phyloP scores from a whole-genome alignment of 2,329 filamentous ascomycete species.

The Epichloe gansuensis region DNA sequence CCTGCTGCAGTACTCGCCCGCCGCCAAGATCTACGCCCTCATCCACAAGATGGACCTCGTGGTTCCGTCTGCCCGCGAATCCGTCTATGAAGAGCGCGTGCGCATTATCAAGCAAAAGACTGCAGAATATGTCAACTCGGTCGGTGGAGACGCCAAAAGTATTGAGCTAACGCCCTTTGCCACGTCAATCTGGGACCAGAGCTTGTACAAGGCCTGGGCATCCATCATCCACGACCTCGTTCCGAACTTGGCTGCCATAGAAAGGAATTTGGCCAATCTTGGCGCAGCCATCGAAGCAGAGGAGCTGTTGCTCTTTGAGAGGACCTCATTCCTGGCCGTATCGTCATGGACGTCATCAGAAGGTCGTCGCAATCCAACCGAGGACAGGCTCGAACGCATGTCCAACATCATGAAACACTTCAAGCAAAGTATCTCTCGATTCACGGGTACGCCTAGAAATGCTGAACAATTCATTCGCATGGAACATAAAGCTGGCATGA shows the following conservation, averaged over 20 bases:
- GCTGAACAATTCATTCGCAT: conserved; percentile 71
- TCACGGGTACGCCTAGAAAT: conserved; percentile 68
- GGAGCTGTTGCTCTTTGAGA: conserved; percentile 88
- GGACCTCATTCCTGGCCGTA: conserved; percentile 93
- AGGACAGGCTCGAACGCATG: conserved; percentile 84
- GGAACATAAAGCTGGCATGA: conserved; percentile 61
- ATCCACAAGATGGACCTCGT: conserved; percentile 99
- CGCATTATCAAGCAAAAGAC: conserved; percentile 65
- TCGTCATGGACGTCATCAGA: conserved; percentile 72
- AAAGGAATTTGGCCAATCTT: conserved; percentile 69
- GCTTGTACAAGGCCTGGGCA: conserved; percentile 94
- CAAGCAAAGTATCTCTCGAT: conserved; percentile 70
- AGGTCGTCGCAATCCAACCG: conserved; percentile 71
- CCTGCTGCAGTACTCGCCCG: conserved; percentile 68
- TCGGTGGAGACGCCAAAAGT: conserved; percentile 18
- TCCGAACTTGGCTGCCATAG: conserved; percentile 82
- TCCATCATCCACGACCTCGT: conserved; percentile 96
- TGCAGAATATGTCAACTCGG: conserved; percentile 32
- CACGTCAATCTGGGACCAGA: conserved; percentile 98
- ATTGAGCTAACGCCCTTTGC: conserved; percentile 77
- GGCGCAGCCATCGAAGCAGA: conserved; percentile 81
- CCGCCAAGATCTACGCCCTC: conserved; percentile 80
- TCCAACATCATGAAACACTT: conserved; percentile 98
- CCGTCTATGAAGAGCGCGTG: conserved; percentile 75
- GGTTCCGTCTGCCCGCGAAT: conserved; percentile 61